Percentiles rank a stretch among this genome's conserved stretches.
Evolutionary conservation across 2,329 filamentous ascomycete species (phyloP).

Genomic region (Sarocladiaceae sp.): DNA sequence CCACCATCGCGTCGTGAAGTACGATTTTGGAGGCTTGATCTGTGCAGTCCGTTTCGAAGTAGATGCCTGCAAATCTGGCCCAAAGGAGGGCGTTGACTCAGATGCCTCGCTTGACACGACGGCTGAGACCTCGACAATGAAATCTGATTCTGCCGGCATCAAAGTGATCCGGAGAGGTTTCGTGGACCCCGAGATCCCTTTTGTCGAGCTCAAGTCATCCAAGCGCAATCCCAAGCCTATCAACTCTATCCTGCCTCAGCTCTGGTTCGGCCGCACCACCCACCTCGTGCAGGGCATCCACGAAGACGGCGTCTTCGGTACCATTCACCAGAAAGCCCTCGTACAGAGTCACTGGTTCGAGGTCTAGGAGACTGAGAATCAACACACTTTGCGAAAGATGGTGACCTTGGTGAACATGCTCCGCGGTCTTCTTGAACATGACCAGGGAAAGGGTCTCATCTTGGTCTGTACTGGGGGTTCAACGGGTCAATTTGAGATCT

Average conservation of each 20-base stretch:
- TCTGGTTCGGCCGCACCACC: slow-evolving; percentile 3
- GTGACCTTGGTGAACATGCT: neutral
- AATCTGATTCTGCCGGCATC: too few species aligned
- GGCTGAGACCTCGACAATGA: too few species aligned
- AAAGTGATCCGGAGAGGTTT: neutral
- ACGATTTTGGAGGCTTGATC: slow-evolving; percentile 14
- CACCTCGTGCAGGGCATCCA: neutral
- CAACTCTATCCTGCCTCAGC: neutral
- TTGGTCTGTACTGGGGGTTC: neutral
- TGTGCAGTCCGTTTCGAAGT: slow-evolving; percentile 17
- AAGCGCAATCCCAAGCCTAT: neutral
- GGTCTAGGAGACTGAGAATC: neutral
- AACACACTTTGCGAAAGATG: slow-evolving; percentile 1
- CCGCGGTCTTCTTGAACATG: neutral
- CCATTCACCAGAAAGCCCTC: neutral
- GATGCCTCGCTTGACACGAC: too few species aligned
- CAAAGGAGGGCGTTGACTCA: too few species aligned
- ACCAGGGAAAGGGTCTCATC: neutral
- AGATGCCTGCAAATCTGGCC: slow-evolving; percentile 14
- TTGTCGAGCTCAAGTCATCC: slow-evolving; percentile 1
- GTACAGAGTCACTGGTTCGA: neutral
- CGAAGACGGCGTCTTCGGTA: neutral
- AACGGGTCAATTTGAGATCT: neutral
- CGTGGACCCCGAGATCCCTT: neutral
- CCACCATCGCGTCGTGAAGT: slow-evolving; percentile 15